Percentiles rank a stretch among this genome's conserved stretches.
These are phyloP conservation scores for Mucor circinelloides DNA, from an alignment of 371 early-diverging fungal species.

Conservation along the genomic window DNA sequence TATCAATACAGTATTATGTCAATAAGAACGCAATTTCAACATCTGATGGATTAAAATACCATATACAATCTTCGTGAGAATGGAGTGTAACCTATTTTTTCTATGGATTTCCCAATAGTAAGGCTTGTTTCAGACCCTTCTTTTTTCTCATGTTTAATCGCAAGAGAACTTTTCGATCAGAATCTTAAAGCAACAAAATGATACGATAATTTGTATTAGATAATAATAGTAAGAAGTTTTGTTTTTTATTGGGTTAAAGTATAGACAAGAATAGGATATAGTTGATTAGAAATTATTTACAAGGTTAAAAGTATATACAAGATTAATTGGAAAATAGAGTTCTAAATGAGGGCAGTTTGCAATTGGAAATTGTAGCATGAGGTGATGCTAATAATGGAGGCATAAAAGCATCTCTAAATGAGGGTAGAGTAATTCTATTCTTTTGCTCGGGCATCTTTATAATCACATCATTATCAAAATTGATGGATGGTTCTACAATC, in stretches of 20 bases:
- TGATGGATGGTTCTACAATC: background rate
- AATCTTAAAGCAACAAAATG: background rate
- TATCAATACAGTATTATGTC: background rate
- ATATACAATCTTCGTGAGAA: background rate
- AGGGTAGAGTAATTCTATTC: conserved; percentile 2
- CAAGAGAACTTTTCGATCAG: background rate
- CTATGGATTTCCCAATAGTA: background rate
- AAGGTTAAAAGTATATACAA: background rate
- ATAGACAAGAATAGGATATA: background rate
- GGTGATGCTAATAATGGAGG: background rate
- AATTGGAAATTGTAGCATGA: background rate
- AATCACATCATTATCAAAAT: background rate
- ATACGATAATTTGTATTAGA: background rate
- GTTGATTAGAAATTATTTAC: background rate
- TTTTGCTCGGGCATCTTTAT: background rate
- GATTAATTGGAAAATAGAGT: conserved; percentile 7
- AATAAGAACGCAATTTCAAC: background rate
- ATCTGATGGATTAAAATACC: background rate
- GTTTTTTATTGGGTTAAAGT: background rate
- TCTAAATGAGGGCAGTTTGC: conserved; percentile 5
- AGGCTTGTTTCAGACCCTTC: background rate
- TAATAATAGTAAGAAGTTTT: background rate
- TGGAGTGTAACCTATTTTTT: background rate
- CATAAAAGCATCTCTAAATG: conserved; percentile 5
- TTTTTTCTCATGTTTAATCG: background rate